phyloP scores from a whole-genome alignment of 305 asterid genomes.

The Salvia sclarea region DNA sequence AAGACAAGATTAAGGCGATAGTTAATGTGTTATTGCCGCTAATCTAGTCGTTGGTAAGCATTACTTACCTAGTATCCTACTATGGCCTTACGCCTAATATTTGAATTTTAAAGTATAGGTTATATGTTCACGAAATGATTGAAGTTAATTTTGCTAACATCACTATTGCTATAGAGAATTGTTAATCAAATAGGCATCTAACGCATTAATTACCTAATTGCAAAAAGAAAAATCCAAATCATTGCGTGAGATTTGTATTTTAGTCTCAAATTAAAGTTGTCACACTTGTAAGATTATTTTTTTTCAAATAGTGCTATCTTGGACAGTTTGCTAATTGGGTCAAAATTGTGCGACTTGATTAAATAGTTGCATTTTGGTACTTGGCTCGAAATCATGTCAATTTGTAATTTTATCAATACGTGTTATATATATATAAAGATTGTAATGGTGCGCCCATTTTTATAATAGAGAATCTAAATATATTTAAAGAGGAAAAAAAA shows the following conservation, averaged over 20 bases:
- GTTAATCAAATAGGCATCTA: background rate
- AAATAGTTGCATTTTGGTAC: background rate
- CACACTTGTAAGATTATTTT: no score
- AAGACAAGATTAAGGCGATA: constrained; percentile 3
- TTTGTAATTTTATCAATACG: no score
- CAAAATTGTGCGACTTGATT: background rate
- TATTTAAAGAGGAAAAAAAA: background rate
- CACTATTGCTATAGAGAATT: background rate
- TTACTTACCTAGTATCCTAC: background rate
- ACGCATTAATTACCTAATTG: no score
- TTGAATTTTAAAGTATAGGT: background rate
- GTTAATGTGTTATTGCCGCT: constrained; percentile 10
- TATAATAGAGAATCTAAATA: background rate
- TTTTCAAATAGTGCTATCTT: no score
- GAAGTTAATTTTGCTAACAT: background rate
- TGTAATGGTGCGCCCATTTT: background rate
- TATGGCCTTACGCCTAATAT: background rate
- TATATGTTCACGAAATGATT: background rate
- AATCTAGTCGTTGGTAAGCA: background rate
- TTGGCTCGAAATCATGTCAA: no score
- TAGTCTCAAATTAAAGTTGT: no score
- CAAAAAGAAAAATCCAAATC: no score
- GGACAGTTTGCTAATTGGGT: background rate
- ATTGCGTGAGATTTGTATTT: no score
- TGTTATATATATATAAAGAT: background rate